These are phyloP conservation scores for Beauveria sp. DNA, from an alignment of 2,329 filamentous ascomycete species.

Conservation along the genomic window DNA sequence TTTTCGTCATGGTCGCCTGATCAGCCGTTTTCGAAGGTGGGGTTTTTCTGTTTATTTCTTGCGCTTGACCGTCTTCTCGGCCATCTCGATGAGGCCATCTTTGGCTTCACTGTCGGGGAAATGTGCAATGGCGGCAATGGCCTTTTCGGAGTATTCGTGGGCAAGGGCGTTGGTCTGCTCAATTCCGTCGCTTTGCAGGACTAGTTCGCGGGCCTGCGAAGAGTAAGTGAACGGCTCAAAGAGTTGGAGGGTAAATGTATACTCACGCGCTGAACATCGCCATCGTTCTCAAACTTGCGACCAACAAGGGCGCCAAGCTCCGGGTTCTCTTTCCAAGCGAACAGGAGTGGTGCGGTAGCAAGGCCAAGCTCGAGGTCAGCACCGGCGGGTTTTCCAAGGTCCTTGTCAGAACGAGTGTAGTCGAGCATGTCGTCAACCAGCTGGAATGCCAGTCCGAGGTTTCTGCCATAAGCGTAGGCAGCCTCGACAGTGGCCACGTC, in stretches of 20 bases:
- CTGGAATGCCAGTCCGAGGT: constrained; percentile 91
- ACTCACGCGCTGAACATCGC: constrained; percentile 77
- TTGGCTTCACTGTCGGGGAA: constrained; percentile 97
- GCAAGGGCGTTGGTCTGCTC: constrained; percentile 87
- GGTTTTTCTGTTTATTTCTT: constrained; percentile 55
- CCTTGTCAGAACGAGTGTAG: constrained; percentile 77
- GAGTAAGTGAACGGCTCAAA: background rate
- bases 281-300: constrained; percentile 75
- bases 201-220: constrained; percentile 73
- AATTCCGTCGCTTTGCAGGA: constrained; percentile 75
- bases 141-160: constrained; percentile 83
- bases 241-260: background rate
- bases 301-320: constrained; percentile 85
- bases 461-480: constrained; percentile 87
- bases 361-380: constrained; percentile 90
- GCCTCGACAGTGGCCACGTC: constrained; percentile 77
- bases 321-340: constrained; percentile 86
- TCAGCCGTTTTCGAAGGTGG: constrained; percentile 5
- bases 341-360: constrained; percentile 86
- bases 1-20: constrained; percentile 1
- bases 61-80: constrained; percentile 80
- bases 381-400: constrained; percentile 89
- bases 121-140: constrained; percentile 70
- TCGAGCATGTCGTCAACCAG: constrained; percentile 97
- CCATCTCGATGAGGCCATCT: constrained; percentile 86